These are phyloP conservation scores for Candida pini DNA, from an alignment of 805 yeast genomes.

Conservation along the genomic window DNA sequence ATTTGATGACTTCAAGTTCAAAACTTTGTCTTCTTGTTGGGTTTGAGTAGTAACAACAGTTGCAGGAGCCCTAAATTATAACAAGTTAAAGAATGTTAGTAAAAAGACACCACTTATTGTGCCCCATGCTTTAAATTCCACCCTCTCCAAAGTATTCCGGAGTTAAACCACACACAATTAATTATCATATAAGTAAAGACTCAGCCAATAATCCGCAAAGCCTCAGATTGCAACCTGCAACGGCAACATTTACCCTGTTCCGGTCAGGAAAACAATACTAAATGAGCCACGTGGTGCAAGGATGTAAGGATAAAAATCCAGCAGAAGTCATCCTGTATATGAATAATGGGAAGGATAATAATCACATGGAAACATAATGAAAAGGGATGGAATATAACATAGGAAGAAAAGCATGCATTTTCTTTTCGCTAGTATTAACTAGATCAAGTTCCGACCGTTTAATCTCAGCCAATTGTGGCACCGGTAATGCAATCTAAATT, in stretches of 20 bases:
- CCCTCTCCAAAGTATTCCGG: too few species aligned
- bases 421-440: slow-evolving; percentile 39
- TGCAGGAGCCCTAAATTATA: slow-evolving; percentile 20
- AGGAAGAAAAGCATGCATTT: slow-evolving; percentile 21
- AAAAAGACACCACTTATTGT: not conserved
- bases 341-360: not conserved
- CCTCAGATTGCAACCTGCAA: too few species aligned
- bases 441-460: slow-evolving; percentile 40
- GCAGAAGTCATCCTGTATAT: not conserved
- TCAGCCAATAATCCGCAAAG: too few species aligned
- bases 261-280: not conserved
- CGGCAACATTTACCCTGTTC: too few species aligned
- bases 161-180: too few species aligned
- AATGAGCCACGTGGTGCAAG: not conserved
- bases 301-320: not conserved
- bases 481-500: slow-evolving; percentile 20
- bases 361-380: not conserved
- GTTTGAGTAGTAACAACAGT: slow-evolving; percentile 11
- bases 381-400: not conserved
- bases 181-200: too few species aligned
- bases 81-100: not conserved
- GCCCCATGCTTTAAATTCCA: too few species aligned
- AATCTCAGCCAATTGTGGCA: slow-evolving; percentile 32
- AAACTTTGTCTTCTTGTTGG: slow-evolving; percentile 5
- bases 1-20: slow-evolving; percentile 18